A percentile compares a stretch with the other conserved stretches of the same genome.
Conservation (phyloP, 352 stramenopile genomes). For the Albugo candida region DNA sequence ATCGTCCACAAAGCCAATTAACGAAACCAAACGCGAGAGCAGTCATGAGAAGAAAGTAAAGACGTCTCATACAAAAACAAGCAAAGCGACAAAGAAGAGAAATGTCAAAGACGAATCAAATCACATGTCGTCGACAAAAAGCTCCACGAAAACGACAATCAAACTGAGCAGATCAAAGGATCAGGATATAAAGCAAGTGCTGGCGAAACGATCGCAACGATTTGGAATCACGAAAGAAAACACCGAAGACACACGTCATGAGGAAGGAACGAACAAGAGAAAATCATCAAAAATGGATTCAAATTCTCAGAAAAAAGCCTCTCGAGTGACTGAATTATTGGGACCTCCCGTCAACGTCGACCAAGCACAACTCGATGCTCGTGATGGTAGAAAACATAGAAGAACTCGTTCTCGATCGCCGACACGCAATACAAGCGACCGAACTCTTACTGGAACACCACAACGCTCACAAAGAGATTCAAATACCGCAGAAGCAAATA, state of each 20-base stretch:
- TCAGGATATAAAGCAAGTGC: conserved; percentile 25
- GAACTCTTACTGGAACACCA: conserved; percentile 7
- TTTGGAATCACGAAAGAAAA: conserved; percentile 30
- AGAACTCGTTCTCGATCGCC: background rate
- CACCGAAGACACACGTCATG: conserved; percentile 8
- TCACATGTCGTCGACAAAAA: conserved; percentile 4
- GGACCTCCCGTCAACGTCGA: conserved; percentile 58
- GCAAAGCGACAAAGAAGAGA: conserved; percentile 19
- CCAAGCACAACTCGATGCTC: conserved; percentile 50
- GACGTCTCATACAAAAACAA: conserved; percentile 10
- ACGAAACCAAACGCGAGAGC: conserved; percentile 6
- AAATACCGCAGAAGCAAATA: conserved; percentile 11
- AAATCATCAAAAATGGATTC: background rate
- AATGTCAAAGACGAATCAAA: conserved; percentile 16
- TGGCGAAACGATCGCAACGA: conserved; percentile 52
- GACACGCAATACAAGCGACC: conserved; percentile 1
- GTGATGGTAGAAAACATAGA: conserved; percentile 8
- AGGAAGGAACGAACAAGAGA: conserved; percentile 10
- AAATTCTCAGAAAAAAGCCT: background rate
- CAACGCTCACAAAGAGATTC: conserved; percentile 12
- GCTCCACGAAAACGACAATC: conserved; percentile 32
- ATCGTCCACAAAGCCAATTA: background rate
- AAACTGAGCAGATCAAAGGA: conserved; percentile 9
- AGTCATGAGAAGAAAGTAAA: conserved; percentile 13
- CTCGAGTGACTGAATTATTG: conserved; percentile 17